Evolutionary conservation across 164 flowering plant species (phyloP), one percentile per base, ranked within the genome.

Genomic region (Chloranthus sessilifolius): DNA sequence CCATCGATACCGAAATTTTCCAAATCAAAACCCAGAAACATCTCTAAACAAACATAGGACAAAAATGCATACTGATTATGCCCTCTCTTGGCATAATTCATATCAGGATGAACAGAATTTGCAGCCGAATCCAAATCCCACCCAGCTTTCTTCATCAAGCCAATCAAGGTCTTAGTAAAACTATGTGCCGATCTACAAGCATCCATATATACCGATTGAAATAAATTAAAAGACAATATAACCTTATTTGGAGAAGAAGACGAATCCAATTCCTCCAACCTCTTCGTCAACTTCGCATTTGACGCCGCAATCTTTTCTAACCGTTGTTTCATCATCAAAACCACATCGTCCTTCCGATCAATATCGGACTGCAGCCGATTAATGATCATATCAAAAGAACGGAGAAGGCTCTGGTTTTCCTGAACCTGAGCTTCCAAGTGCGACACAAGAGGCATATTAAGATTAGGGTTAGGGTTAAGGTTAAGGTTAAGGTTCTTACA

Each of bases 111-210:
- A 50, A 88, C 78, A 15, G 79, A 77, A 64, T 68, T 73, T 0
- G 92, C 89, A 0, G 86, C 95, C 53, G 70, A 69, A 64, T 81
- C 81, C 82, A 94, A 73, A 75, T 94, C 90, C 97, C 95, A 88
- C 43, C 76, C 76, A 12, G 82, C 84, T 52, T 61, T 75, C 55
- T 57, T 77, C 97, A 94, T 89, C 72, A 81, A 69, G 23, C 61
- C 74, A 47, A 82, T 76, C 80, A 88, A 67, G 26, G 79, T 42
- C 66, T 83, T 86, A 3, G 80, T 71, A 64, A 94, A 94, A 10
- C 65, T 64, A 43, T 70, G 76, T 12, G 72, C 26, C 21, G 74
- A 66, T 59, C 74, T 72, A 61, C 71, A 75, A 30, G 73, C 72
- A 60, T 82, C 96, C 47, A 49, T 68, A 38, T 88, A 68, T 44